Conservation (phyloP, 2,329 filamentous ascomycete genomes). For the Verticillium klebahnii region DNA sequence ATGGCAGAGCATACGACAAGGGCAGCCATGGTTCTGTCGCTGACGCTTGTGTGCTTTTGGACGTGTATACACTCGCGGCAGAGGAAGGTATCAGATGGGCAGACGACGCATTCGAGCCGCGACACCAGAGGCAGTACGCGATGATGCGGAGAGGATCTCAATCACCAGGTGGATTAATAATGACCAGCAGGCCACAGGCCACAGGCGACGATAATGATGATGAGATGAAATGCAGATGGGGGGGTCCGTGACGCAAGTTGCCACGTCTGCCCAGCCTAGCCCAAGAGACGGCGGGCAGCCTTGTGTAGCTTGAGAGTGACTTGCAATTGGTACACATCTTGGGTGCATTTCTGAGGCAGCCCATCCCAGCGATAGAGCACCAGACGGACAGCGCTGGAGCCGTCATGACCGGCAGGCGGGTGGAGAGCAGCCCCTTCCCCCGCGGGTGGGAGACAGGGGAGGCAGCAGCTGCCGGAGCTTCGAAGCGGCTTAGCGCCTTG, state of each 20-base stretch:
- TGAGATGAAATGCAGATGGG: not conserved
- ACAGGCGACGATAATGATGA: not conserved
- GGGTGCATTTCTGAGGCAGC: not conserved
- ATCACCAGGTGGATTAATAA: not conserved
- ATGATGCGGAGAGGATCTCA: not conserved
- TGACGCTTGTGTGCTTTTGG: no score
- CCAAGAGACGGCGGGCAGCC: not conserved
- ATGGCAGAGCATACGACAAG: constrained; percentile 1
- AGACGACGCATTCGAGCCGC: not conserved
- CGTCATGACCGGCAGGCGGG: no score
- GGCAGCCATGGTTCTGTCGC: not conserved
- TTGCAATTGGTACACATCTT: not conserved
- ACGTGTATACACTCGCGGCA: no score
- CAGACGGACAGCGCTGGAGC: no score
- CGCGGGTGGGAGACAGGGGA: no score
- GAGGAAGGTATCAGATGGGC: not conserved
- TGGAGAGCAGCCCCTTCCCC: no score
- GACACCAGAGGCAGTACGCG: not conserved
- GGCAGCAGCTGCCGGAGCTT: no score
- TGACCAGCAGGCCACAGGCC: not conserved
- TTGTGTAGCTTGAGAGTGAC: not conserved
- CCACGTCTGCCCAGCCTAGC: not conserved
- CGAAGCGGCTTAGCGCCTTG: no score
- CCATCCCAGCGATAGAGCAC: not conserved
- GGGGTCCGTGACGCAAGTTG: constrained; percentile 1